A percentile compares a stretch with the other conserved stretches of the same genome.
phyloP scores from a whole-genome alignment of 495 filamentous ascomycete species.

The Bombardia bombarda region DNA sequence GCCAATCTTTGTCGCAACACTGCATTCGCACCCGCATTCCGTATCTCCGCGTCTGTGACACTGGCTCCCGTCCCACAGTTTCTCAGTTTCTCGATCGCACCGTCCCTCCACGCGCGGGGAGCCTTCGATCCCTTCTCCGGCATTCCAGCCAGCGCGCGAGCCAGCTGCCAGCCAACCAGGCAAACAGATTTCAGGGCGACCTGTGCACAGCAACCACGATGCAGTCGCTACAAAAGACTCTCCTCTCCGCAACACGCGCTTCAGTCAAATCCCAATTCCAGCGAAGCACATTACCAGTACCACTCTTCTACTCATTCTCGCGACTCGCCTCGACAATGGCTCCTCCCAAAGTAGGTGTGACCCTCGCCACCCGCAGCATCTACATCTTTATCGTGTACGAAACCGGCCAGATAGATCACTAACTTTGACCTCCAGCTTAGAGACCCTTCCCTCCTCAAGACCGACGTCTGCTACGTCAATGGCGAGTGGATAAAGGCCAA shows the following conservation, averaged over 20 bases:
- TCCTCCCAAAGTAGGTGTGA: conserved; percentile 30
- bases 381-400: neutral
- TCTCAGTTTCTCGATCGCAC: too few species aligned
- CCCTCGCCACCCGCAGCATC: neutral
- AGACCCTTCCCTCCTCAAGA: conserved; percentile 73
- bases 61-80: too few species aligned
- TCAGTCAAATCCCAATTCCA: conserved; percentile 26
- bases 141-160: too few species aligned
- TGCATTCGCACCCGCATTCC: too few species aligned
- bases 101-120: too few species aligned
- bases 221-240: conserved; percentile 26
- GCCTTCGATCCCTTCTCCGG: too few species aligned
- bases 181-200: too few species aligned
- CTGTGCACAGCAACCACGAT: too few species aligned
- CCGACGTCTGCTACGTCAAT: conserved; percentile 73
- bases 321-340: conserved; percentile 37
- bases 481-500: conserved; percentile 72
- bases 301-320: conserved; percentile 14
- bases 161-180: too few species aligned
- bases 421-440: conserved; percentile 47
- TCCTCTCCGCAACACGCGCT: conserved; percentile 22
- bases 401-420: neutral
- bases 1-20: too few species aligned
- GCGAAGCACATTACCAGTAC: conserved; percentile 25
- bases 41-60: too few species aligned